Percentiles rank a stretch among this genome's conserved stretches.
Evolutionary conservation across 306 rosid species (phyloP).

Genomic region (Dalbergia cochinchinensis): DNA sequence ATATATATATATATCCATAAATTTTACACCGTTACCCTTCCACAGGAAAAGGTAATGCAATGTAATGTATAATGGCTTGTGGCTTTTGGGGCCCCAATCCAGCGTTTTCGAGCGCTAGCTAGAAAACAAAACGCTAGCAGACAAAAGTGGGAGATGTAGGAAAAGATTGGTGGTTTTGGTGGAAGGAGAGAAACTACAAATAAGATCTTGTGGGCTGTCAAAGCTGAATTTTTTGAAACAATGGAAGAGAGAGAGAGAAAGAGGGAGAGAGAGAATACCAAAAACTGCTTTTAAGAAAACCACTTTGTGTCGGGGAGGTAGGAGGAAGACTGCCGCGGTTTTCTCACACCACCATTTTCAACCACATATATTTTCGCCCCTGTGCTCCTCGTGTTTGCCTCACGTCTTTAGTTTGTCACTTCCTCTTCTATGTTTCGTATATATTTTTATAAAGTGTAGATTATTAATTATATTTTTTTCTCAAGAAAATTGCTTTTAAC

Average conservation of each 20-base stretch:
- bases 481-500: no score
- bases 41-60: slow-evolving; percentile 24
- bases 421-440: slow-evolving; percentile 14
- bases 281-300: slow-evolving; percentile 57
- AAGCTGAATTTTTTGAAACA: slow-evolving; percentile 48
- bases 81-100: slow-evolving; percentile 39
- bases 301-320: slow-evolving; percentile 67
- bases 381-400: slow-evolving; percentile 65
- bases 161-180: slow-evolving; percentile 53
- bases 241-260: slow-evolving; percentile 18
- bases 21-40: no score
- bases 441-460: no score
- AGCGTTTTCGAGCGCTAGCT: slow-evolving; percentile 11
- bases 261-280: slow-evolving; percentile 17
- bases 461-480: no score
- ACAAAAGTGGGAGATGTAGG: slow-evolving; percentile 49
- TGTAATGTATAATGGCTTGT: slow-evolving; percentile 8
- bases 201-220: slow-evolving; percentile 80
- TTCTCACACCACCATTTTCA: slow-evolving; percentile 55
- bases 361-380: slow-evolving; percentile 27
- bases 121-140: slow-evolving; percentile 42
- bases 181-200: slow-evolving; percentile 33
- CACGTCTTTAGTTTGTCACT: slow-evolving; percentile 33
- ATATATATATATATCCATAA: no score
- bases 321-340: slow-evolving; percentile 76